Evolutionary conservation across 768 basidiomycete genomes (phyloP), one percentile per base, ranked within the genome.

Genomic region (Crepidotus variabilis): DNA sequence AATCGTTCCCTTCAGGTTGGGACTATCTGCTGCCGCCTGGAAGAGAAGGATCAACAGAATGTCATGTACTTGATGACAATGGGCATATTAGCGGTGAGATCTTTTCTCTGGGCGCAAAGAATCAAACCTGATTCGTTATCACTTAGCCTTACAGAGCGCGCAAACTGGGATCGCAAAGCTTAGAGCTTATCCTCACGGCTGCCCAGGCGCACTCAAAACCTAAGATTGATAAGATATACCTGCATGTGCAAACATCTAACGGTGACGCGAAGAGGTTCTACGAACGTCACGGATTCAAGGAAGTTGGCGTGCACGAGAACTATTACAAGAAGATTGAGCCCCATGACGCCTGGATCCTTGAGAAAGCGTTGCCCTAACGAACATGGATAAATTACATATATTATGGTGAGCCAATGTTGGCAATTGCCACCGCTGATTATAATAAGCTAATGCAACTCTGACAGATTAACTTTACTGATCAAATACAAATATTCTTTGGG

Each of bases 301-400:
- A 90, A 69, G 75, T 81, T 20, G 79, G 78, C 20, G 60, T 88
- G 28, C 82, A 88, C 53, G 75, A 87, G 64, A 79, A 83, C 59
- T 95, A 95, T 72, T 95, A 95, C 82, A 93, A 92, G 73, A 94
- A 92, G 70, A 90, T 95, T 56, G 75, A 71, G 24, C 93, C 93
- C 22, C 83, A 82, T 60, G 88, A 88, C 65, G 93, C 93, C 20
- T 95, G 93, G 93, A 76, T 95, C 57, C 78, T 95, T 51, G 89
- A 94, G 72, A 84, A 81, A 67, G 68, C 65, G 50, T 72, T 86
- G 58, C 60, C 71, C 49, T 68, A 60, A 62, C 57, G 22, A 36
- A 48, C 49, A 46, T 33, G 34, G 28, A 21, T 36, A 32, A 47
- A 56, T 52, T 54, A 60, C 57, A 60, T 56, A 49, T 49, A 63